Percentiles rank a stretch among this genome's conserved stretches.
Evolutionary conservation across 2,329 filamentous ascomycete genomes (phyloP).

Genomic region (Aspergillus sp.): DNA sequence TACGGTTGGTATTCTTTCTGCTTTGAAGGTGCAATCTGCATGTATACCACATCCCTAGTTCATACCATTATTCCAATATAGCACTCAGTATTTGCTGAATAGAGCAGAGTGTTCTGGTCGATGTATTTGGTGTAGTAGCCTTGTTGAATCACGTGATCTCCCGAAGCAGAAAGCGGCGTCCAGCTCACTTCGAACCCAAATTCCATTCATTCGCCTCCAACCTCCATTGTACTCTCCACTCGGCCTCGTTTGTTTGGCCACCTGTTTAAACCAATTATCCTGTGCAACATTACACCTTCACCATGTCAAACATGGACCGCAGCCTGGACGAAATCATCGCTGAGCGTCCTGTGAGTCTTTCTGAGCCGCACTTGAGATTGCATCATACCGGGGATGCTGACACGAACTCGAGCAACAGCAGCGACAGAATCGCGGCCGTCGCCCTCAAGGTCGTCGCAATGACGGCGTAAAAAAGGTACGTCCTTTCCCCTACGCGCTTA

Average conservation of each 20-base stretch:
- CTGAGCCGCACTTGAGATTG: neutral
- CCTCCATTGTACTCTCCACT: slow-evolving; percentile 1
- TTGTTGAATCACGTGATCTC: neutral
- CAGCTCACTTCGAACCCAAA: neutral
- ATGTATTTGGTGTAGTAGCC: neutral
- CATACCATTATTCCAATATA: neutral
- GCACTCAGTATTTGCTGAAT: neutral
- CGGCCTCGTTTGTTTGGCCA: neutral
- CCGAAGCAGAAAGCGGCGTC: neutral
- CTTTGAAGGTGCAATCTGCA: neutral
- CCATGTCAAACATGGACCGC: slow-evolving; percentile 54
- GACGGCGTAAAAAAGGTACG: slow-evolving; percentile 87
- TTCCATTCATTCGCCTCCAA: neutral
- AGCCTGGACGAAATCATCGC: slow-evolving; percentile 63
- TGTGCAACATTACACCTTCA: neutral
- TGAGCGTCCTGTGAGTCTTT: slow-evolving; percentile 54
- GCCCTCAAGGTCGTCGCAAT: slow-evolving; percentile 55
- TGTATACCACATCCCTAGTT: neutral
- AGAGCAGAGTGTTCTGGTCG: neutral
- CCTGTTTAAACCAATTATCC: neutral
- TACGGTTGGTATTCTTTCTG: neutral
- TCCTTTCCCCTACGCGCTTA: neutral
- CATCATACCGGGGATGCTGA: slow-evolving; percentile 13
- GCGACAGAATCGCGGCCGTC: slow-evolving; percentile 30
- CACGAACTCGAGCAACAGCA: slow-evolving; percentile 14